Evolutionary conservation across 2,329 filamentous ascomycete species (phyloP).

Genomic region (Paraphoma chrysanthemicola): DNA sequence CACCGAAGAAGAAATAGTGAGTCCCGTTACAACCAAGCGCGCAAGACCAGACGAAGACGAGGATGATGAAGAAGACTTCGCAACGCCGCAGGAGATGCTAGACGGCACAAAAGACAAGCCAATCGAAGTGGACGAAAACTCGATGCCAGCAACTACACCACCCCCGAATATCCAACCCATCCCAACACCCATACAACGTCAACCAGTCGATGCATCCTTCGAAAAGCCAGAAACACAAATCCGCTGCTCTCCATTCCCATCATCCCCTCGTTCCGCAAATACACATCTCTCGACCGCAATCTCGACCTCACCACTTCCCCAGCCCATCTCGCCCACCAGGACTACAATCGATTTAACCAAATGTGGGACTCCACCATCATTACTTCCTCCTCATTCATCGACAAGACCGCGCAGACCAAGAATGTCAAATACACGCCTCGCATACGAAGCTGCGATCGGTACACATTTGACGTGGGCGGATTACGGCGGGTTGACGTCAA

Average conservation of each 20-base stretch:
- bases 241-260: too few relatives aligned
- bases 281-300: too few relatives aligned
- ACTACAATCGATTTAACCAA: background rate
- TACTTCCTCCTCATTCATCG: background rate
- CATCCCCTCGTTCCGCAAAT: too few relatives aligned
- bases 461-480: constrained; percentile 50
- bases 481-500: constrained; percentile 53
- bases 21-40: too few relatives aligned
- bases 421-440: constrained; percentile 25
- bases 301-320: too few relatives aligned
- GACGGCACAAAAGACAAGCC: background rate
- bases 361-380: background rate
- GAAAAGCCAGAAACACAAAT: too few relatives aligned
- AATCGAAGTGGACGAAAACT: background rate
- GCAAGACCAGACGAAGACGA: background rate
- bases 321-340: too few relatives aligned
- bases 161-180: background rate
- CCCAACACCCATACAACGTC: too few relatives aligned
- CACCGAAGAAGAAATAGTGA: background rate
- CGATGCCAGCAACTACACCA: background rate
- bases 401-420: constrained; percentile 3
- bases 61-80: background rate
- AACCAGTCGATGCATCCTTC: too few relatives aligned
- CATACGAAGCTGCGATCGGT: constrained; percentile 39
- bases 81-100: background rate